phyloP scores from a whole-genome alignment of 768 basidiomycete species.

The Floccularia luteovirens region DNA sequence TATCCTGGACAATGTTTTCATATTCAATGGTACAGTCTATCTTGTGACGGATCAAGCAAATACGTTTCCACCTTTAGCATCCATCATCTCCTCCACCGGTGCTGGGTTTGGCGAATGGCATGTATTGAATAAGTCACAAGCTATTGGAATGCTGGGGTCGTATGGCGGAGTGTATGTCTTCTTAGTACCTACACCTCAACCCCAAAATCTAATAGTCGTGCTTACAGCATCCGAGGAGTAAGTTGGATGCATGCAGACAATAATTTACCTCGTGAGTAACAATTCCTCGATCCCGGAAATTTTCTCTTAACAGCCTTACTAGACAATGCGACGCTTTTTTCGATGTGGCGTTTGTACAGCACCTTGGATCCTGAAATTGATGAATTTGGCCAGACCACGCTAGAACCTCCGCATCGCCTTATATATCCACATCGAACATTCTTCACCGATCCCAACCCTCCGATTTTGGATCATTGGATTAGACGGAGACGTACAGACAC shows the following conservation, averaged over 20 bases:
- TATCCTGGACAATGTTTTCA: slow-evolving; percentile 73
- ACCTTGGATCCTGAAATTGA: slow-evolving; percentile 44
- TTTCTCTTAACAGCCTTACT: slow-evolving; percentile 7
- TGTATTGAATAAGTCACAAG: slow-evolving; percentile 44
- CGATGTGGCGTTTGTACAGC: slow-evolving; percentile 73
- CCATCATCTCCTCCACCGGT: slow-evolving; percentile 39
- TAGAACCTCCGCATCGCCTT: slow-evolving; percentile 65
- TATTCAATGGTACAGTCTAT: slow-evolving; percentile 66
- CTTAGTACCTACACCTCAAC: background rate
- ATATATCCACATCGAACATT: slow-evolving; percentile 65
- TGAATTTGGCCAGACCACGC: slow-evolving; percentile 35
- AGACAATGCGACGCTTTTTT: slow-evolving; percentile 66
- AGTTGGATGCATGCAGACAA: slow-evolving; percentile 59
- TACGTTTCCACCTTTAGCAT: slow-evolving; percentile 48
- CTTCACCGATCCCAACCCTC: slow-evolving; percentile 40
- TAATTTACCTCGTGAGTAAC: slow-evolving; percentile 40
- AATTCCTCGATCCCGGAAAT: slow-evolving; percentile 4
- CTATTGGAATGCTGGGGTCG: slow-evolving; percentile 36
- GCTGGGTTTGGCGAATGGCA: slow-evolving; percentile 46
- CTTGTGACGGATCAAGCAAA: slow-evolving; percentile 62
- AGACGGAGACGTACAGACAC: slow-evolving; percentile 42
- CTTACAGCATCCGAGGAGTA: slow-evolving; percentile 52
- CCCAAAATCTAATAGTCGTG: background rate
- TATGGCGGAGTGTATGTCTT: slow-evolving; percentile 44
- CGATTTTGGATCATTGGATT: slow-evolving; percentile 24